A percentile compares a stretch with the other conserved stretches of the same genome.
Conservation (phyloP, 2,329 filamentous ascomycete species). For the Aspergillus sp. region DNA sequence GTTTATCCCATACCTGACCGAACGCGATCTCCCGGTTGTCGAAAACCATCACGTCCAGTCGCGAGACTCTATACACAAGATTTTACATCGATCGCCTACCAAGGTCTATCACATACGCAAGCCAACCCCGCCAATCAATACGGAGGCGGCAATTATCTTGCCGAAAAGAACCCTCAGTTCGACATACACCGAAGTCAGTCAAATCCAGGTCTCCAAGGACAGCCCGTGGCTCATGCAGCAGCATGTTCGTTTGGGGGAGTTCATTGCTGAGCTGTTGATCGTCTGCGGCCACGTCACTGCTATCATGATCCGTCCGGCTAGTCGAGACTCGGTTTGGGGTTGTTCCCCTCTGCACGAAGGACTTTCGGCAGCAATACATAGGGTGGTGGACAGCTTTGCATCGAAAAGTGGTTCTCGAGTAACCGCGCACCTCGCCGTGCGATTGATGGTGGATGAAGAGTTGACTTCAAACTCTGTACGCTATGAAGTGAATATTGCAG, state of each 20-base stretch:
- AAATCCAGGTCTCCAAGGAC: conserved; percentile 55
- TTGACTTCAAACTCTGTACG: conserved; percentile 32
- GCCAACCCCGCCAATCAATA: conserved; percentile 45
- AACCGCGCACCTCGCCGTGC: conserved; percentile 72
- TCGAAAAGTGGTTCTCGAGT: conserved; percentile 49
- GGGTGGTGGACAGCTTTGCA: conserved; percentile 63
- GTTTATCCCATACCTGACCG: conserved; percentile 61
- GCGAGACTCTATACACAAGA: conserved; percentile 52
- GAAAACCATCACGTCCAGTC: conserved; percentile 56
- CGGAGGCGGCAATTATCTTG: conserved; percentile 60
- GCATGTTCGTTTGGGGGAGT: conserved; percentile 65
- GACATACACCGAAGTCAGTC: conserved; percentile 56
- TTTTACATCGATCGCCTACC: conserved; percentile 48
- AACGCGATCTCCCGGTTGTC: conserved; percentile 56
- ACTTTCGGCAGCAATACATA: conserved; percentile 61
- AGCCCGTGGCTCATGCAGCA: conserved; percentile 69
- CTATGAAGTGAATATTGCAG: conserved; percentile 33
- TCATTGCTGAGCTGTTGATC: conserved; percentile 69
- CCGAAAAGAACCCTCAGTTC: conserved; percentile 55
- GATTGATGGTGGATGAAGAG: conserved; percentile 63
- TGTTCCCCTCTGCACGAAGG: conserved; percentile 56
- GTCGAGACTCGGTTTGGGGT: conserved; percentile 64
- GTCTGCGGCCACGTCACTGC: conserved; percentile 64
- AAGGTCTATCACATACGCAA: conserved; percentile 65
- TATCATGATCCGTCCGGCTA: conserved; percentile 66